Conservation (phyloP, 805 yeast species). For the Wickerhamomyces ciferrii region DNA sequence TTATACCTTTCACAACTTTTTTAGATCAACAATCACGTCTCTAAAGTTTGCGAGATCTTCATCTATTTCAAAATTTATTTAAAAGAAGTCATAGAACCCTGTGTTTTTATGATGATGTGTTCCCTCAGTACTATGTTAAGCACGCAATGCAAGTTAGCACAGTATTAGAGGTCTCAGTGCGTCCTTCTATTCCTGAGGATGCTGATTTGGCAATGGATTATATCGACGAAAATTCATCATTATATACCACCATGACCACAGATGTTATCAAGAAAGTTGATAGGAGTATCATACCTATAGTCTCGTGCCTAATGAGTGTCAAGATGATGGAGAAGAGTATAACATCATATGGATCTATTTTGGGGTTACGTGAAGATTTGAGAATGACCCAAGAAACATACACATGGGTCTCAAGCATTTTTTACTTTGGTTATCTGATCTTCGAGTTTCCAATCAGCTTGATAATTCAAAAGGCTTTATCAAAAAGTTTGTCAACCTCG, state of each 20-base stretch:
- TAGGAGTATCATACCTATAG: neutral
- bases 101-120: too few relatives aligned
- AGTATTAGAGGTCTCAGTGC: neutral
- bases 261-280: neutral
- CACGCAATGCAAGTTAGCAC: neutral
- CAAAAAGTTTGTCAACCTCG: slow-evolving; percentile 37
- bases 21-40: neutral
- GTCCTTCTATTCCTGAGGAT: neutral
- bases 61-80: neutral
- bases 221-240: neutral
- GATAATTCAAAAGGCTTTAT: slow-evolving; percentile 42
- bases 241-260: neutral
- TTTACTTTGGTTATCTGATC: slow-evolving; percentile 8
- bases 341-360: neutral
- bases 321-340: neutral
- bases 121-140: neutral
- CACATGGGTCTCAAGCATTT: slow-evolving; percentile 8
- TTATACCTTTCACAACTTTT: too few relatives aligned
- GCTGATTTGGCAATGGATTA: neutral
- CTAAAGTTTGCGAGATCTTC: neutral
- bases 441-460: slow-evolving; percentile 17
- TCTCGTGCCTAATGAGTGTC: neutral
- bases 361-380: neutral
- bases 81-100: too few relatives aligned
- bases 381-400: slow-evolving; percentile 34